Evolutionary conservation across 2,329 filamentous ascomycete genomes (phyloP).

Genomic region (Xylariaceae sp.): DNA sequence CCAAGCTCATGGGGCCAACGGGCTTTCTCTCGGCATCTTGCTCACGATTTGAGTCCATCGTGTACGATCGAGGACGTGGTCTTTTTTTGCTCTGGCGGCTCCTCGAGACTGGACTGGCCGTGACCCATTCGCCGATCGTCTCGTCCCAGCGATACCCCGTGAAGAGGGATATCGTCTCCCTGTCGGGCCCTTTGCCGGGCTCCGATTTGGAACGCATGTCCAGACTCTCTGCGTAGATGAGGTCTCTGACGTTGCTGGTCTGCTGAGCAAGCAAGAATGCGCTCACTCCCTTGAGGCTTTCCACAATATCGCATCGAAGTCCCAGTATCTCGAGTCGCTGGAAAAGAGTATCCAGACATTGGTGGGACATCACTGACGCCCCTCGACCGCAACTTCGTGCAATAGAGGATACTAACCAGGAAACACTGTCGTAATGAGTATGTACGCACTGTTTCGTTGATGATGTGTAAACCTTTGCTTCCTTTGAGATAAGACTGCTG

Average conservation of each 20-base stretch:
- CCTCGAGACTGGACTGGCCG: conserved; percentile 36
- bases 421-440: conserved; percentile 20
- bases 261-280: conserved; percentile 49
- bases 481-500: conserved; percentile 12
- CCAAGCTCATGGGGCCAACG: conserved; percentile 6
- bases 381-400: conserved; percentile 25
- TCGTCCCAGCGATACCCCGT: conserved; percentile 48
- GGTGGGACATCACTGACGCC: conserved; percentile 21
- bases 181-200: conserved; percentile 2
- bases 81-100: conserved; percentile 17
- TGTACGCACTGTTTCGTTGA: conserved; percentile 11
- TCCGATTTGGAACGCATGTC: conserved; percentile 2
- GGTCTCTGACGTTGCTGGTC: conserved; percentile 48
- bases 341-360: conserved; percentile 32
- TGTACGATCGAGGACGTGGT: conserved; percentile 14
- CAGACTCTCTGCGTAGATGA: conserved; percentile 49
- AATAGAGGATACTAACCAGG: conserved; percentile 25
- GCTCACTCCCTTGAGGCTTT: conserved; percentile 39
- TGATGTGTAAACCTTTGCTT: conserved; percentile 3
- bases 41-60: conserved; percentile 2
- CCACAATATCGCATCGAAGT: conserved; percentile 28
- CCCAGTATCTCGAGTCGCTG: conserved; percentile 32
- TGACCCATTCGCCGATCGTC: conserved; percentile 54
- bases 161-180: conserved; percentile 15
- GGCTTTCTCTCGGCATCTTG: conserved; percentile 1